Percentiles rank a stretch among this genome's conserved stretches.
Conservation (phyloP, 495 filamentous ascomycete species). For the Penicillium malachiteum region DNA sequence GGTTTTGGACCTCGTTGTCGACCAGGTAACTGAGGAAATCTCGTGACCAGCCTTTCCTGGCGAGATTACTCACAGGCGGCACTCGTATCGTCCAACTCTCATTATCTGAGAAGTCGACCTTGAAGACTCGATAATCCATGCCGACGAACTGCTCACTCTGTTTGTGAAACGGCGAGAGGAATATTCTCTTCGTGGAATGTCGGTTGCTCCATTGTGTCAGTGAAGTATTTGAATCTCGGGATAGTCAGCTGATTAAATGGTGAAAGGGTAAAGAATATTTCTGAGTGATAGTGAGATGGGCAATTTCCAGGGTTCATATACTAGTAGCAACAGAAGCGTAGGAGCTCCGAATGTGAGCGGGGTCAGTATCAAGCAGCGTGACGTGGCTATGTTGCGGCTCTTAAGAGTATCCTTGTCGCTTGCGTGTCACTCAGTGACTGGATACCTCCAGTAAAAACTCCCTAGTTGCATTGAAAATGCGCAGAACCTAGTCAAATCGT, state of each 20-base stretch:
- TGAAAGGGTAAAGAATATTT: too few relatives aligned
- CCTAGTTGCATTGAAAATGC: too few relatives aligned
- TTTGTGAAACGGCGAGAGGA: conserved; percentile 7
- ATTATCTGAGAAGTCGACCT: conserved; percentile 12
- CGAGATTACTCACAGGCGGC: conserved; percentile 3
- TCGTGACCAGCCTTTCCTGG: background rate
- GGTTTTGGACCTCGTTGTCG: conserved; percentile 6
- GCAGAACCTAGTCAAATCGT: too few relatives aligned
- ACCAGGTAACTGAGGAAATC: conserved; percentile 5
- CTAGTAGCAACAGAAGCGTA: too few relatives aligned
- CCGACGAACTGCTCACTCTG: conserved; percentile 5
- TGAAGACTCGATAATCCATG: conserved; percentile 14
- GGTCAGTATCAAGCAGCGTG: too few relatives aligned
- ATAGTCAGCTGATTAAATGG: background rate
- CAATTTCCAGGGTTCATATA: background rate
- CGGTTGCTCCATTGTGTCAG: background rate
- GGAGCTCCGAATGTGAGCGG: too few relatives aligned
- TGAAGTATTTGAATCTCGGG: too few relatives aligned
- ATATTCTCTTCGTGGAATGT: background rate
- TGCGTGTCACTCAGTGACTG: too few relatives aligned
- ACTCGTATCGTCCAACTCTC: conserved; percentile 18
- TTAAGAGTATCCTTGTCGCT: too few relatives aligned
- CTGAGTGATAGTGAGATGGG: too few relatives aligned
- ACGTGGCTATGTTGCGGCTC: too few relatives aligned
- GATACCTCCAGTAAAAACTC: too few relatives aligned